A percentile compares a stretch with the other conserved stretches of the same genome.
Evolutionary conservation across 768 basidiomycete genomes (phyloP).

Genomic region (Porphyrellus cyaneotinctus): DNA sequence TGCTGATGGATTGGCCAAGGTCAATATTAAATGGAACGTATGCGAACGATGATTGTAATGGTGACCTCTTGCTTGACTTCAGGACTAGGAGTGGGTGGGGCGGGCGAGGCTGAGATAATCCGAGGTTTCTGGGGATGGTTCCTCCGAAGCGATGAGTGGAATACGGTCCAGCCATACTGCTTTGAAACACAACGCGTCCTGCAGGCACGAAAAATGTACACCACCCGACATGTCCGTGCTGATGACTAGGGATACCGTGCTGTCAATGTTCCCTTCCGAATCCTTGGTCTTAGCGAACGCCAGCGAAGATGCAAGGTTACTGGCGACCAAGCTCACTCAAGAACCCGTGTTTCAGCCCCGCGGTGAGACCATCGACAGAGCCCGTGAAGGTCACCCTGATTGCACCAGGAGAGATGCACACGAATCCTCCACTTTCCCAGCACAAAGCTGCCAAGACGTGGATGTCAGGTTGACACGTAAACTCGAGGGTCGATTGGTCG

Average conservation of each 20-base stretch:
- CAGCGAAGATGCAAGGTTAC: conserved; percentile 77
- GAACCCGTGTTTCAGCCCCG: conserved; percentile 81
- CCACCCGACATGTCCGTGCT: conserved; percentile 82
- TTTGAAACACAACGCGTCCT: conserved; percentile 92
- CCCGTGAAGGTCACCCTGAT: conserved; percentile 72
- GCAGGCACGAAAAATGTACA: conserved; percentile 79
- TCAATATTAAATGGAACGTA: conserved; percentile 80
- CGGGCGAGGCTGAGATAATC: conserved; percentile 14
- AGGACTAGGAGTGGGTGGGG: conserved; percentile 11
- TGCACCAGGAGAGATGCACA: conserved; percentile 72
- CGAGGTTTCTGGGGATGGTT: conserved; percentile 17
- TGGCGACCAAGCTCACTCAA: conserved; percentile 77
- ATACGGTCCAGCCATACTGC: conserved; percentile 92
- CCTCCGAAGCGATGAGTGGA: conserved; percentile 57
- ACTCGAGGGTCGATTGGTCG: conserved; percentile 79
- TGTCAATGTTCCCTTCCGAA: conserved; percentile 34
- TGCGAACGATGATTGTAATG: conserved; percentile 61
- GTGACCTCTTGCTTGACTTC: conserved; percentile 44
- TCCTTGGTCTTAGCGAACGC: conserved; percentile 55
- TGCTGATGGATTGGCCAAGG: conserved; percentile 82
- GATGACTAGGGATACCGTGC: conserved; percentile 67
- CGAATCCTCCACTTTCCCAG: conserved; percentile 94
- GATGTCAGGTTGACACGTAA: conserved; percentile 88
- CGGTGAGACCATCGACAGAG: conserved; percentile 74
- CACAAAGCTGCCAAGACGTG: conserved; percentile 86